These are phyloP conservation scores for Quercus alba DNA, from an alignment of 306 rosid genomes.

Conservation along the genomic window DNA sequence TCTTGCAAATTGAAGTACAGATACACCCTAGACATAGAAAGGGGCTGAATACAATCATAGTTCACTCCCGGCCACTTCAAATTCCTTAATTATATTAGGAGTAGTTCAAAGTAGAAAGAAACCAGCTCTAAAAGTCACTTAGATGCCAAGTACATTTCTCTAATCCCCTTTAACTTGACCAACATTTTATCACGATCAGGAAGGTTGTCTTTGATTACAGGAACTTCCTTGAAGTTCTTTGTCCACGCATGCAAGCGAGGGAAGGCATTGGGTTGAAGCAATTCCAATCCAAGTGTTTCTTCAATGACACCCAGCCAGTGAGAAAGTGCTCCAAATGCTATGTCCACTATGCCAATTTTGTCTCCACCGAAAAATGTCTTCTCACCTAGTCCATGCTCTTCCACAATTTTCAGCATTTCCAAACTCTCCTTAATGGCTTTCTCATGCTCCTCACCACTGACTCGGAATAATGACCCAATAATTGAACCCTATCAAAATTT, in stretches of 20 bases:
- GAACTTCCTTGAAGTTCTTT: slow-evolving; percentile 12
- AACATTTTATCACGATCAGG: slow-evolving; percentile 20
- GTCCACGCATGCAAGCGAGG: slow-evolving; percentile 28
- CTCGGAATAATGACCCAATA: background rate
- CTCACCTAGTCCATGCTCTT: slow-evolving; percentile 18
- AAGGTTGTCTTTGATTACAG: slow-evolving; percentile 18
- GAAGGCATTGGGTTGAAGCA: slow-evolving; percentile 20
- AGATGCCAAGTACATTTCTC: background rate
- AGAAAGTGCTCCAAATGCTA: slow-evolving; percentile 26
- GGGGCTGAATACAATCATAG: too few species aligned
- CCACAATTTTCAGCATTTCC: slow-evolving; percentile 21
- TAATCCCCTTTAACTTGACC: background rate
- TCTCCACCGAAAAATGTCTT: slow-evolving; percentile 31
- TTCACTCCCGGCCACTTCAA: too few species aligned
- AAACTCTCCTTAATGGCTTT: slow-evolving; percentile 9
- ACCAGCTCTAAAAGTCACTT: too few species aligned
- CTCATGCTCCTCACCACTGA: slow-evolving; percentile 1
- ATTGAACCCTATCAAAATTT: background rate
- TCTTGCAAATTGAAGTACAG: too few species aligned
- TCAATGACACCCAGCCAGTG: background rate
- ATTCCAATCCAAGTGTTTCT: slow-evolving; percentile 4
- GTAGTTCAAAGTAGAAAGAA: too few species aligned
- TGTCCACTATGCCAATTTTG: slow-evolving; percentile 27
- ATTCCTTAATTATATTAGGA: too few species aligned
- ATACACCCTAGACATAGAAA: too few species aligned